Percentiles rank a stretch among this genome's conserved stretches.
phyloP scores from a whole-genome alignment of 2,329 filamentous ascomycete genomes.

The Zymoseptoria passerinii region DNA sequence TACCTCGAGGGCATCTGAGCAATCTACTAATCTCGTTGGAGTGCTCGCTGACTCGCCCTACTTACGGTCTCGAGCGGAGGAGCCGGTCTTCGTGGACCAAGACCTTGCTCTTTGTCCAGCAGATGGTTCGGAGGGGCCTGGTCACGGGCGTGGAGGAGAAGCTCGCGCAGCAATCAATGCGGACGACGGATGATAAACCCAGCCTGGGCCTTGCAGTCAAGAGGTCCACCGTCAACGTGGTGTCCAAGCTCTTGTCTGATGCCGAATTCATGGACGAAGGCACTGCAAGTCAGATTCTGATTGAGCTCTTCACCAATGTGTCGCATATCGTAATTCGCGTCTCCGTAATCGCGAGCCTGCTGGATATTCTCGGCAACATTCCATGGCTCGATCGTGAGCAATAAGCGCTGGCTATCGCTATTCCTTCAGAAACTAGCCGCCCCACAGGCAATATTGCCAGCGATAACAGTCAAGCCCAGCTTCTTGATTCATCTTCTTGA shows the following conservation, averaged over 20 bases:
- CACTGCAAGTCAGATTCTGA: constrained; percentile 26
- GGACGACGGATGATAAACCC: constrained; percentile 3
- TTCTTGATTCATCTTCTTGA: constrained; percentile 7
- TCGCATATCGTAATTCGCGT: constrained; percentile 34
- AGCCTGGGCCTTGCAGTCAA: constrained; percentile 27
- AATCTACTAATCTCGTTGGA: constrained; percentile 24
- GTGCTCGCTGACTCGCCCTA: constrained; percentile 6
- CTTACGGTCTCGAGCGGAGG: constrained; percentile 6
- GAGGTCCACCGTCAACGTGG: constrained; percentile 36
- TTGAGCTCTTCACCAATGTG: constrained; percentile 22
- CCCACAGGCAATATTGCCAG: not conserved
- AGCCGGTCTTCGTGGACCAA: constrained; percentile 6
- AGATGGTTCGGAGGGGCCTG: constrained; percentile 26
- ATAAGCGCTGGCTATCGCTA: constrained; percentile 13
- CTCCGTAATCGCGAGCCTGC: constrained; percentile 28
- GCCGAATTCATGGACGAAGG: constrained; percentile 28
- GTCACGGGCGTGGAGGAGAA: constrained; percentile 25
- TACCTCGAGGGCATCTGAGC: constrained; percentile 30
- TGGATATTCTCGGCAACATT: constrained; percentile 24
- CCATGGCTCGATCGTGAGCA: constrained; percentile 6
- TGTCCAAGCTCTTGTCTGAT: constrained; percentile 32
- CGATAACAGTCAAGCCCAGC: constrained; percentile 2
- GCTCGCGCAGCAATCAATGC: constrained; percentile 20
- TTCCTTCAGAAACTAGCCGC: constrained; percentile 7
- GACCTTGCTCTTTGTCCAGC: constrained; percentile 14